These are phyloP conservation scores for Pseudogymnoascus sp. DNA, from an alignment of 2,329 filamentous ascomycete genomes.

Conservation along the genomic window DNA sequence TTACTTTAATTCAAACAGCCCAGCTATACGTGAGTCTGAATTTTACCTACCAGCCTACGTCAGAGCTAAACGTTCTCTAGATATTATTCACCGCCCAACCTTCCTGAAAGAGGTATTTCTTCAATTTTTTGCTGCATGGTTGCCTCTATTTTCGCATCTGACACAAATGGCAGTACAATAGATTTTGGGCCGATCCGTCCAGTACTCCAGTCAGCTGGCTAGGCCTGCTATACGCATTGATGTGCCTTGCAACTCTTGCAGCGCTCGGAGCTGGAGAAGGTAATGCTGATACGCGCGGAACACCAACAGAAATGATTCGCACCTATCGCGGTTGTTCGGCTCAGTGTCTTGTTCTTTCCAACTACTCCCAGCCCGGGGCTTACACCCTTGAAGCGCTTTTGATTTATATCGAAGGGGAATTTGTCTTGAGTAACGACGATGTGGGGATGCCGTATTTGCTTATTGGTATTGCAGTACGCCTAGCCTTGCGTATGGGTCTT, in stretches of 20 bases:
- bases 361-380: constrained; percentile 43
- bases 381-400: constrained; percentile 45
- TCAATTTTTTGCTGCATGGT: constrained; percentile 10
- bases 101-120: constrained; percentile 40
- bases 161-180: constrained; percentile 35
- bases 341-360: constrained; percentile 44
- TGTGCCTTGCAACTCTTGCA: constrained; percentile 30
- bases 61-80: constrained; percentile 28
- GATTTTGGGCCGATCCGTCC: constrained; percentile 42
- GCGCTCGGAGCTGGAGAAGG: constrained; percentile 37
- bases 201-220: constrained; percentile 40
- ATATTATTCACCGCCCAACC: constrained; percentile 46
- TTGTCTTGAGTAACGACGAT: constrained; percentile 42
- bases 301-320: constrained; percentile 41
- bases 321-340: constrained; percentile 43
- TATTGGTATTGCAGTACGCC: constrained; percentile 41
- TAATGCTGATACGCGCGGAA: constrained; percentile 38
- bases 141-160: not conserved
- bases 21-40: constrained; percentile 40
- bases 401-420: constrained; percentile 47
- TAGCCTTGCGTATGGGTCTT: constrained; percentile 53
- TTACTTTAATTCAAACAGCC: constrained; percentile 48
- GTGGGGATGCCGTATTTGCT: constrained; percentile 50
- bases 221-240: constrained; percentile 37
- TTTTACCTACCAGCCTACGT: not conserved